These are phyloP conservation scores for Ammopiptanthus mongolicus DNA, from an alignment of 306 rosid species.

Conservation along the genomic window DNA sequence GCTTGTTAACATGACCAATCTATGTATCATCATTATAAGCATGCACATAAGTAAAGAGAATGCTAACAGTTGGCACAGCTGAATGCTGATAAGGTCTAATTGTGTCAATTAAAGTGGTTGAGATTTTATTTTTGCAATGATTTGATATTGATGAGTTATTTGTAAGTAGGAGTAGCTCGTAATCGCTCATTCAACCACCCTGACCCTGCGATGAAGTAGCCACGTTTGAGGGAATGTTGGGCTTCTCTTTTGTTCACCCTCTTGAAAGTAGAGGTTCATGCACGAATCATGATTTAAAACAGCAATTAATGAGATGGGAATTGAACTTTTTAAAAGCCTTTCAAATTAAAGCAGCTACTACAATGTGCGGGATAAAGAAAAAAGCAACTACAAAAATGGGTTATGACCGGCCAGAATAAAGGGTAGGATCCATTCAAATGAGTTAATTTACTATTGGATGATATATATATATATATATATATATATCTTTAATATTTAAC, in stretches of 20 bases:
- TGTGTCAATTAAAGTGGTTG: no score
- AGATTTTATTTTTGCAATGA: no score
- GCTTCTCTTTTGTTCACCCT: neutral
- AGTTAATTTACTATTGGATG: neutral
- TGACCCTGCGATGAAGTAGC: no score
- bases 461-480: neutral
- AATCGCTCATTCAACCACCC: no score
- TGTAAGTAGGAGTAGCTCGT: no score
- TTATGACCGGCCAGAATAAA: slow-evolving; percentile 9
- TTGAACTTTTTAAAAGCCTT: slow-evolving; percentile 18
- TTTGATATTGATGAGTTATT: no score
- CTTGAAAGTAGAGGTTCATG: neutral
- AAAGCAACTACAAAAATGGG: neutral
- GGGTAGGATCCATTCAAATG: neutral
- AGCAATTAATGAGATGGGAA: neutral
- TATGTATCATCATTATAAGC: no score
- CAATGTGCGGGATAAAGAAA: neutral
- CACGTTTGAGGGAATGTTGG: neutral
- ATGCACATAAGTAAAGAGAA: no score
- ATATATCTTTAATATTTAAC: neutral
- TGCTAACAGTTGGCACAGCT: no score
- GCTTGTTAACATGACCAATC: no score
- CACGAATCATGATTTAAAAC: neutral
- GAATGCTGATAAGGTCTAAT: no score
- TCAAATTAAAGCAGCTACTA: slow-evolving; percentile 10